Evolutionary conservation across 2,329 filamentous ascomycete genomes (phyloP).

Genomic region (Colletotrichum spaethianum): DNA sequence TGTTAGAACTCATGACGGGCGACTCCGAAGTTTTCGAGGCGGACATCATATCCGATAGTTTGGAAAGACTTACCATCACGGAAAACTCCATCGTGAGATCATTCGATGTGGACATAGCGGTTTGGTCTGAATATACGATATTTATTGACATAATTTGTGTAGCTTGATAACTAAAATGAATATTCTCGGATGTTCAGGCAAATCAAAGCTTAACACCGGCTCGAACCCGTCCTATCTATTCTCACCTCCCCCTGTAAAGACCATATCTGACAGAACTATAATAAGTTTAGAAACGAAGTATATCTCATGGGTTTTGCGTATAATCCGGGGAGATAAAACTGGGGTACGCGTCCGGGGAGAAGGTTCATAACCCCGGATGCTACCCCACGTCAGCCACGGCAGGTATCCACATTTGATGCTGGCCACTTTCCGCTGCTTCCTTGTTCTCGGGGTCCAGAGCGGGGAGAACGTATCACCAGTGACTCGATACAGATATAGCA

Average conservation of each 20-base stretch:
- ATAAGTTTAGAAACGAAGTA: not conserved
- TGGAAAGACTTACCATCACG: not conserved
- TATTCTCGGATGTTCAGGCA: too few relatives aligned
- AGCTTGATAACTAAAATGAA: not conserved
- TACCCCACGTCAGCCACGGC: slow-evolving; percentile 13
- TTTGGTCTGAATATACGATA: not conserved
- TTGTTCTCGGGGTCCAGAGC: not conserved
- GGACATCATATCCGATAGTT: not conserved
- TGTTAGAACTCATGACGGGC: too few relatives aligned
- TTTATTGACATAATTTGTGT: not conserved
- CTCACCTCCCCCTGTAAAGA: not conserved
- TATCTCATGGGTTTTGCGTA: not conserved
- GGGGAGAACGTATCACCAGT: too few relatives aligned
- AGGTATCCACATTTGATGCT: not conserved
- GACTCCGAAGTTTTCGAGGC: not conserved
- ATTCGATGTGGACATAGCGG: not conserved
- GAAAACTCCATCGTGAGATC: not conserved
- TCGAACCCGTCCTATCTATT: not conserved
- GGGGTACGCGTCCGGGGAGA: slow-evolving; percentile 23
- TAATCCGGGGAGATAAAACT: slow-evolving; percentile 23
- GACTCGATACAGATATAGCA: too few relatives aligned
- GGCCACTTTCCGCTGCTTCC: not conserved
- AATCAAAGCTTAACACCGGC: not conserved
- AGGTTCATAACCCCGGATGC: slow-evolving; percentile 28
- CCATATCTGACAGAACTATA: not conserved